phyloP scores from a whole-genome alignment of 1,139 yeast species.

The Candida sanyaensis region DNA sequence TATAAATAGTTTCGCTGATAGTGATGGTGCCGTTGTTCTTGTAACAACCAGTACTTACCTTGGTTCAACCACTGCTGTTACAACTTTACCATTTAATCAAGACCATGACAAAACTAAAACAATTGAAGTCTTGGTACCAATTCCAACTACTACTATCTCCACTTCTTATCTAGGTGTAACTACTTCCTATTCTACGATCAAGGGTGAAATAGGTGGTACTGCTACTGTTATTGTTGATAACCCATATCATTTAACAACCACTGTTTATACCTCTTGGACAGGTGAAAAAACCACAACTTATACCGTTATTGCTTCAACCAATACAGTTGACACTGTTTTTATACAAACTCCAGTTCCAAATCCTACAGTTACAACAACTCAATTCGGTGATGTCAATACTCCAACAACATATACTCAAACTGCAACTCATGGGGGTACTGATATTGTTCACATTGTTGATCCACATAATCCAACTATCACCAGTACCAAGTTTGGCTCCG shows the following conservation, averaged over 20 bases:
- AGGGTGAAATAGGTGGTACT: constrained; percentile 16
- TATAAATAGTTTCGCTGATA: constrained; percentile 15
- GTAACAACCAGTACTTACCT: background rate
- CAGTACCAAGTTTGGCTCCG: background rate
- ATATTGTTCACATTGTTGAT: constrained; percentile 19
- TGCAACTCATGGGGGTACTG: constrained; percentile 13
- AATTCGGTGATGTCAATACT: constrained; percentile 9
- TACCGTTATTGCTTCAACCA: constrained; percentile 7
- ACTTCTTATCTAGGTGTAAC: constrained; percentile 15
- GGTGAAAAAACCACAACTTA: constrained; percentile 14
- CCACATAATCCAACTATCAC: constrained; percentile 14
- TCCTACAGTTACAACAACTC: constrained; percentile 13
- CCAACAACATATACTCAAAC: constrained; percentile 10
- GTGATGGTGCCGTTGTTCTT: constrained; percentile 18
- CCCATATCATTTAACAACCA: constrained; percentile 16
- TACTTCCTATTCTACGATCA: constrained; percentile 13
- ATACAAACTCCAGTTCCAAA: constrained; percentile 15
- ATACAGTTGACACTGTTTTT: constrained; percentile 12
- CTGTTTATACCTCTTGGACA: constrained; percentile 15
- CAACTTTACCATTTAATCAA: constrained; percentile 19
- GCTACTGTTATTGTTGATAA: constrained; percentile 19
- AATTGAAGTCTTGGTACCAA: constrained; percentile 19
- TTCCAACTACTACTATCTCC: constrained; percentile 16
- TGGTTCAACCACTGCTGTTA: constrained; percentile 15
- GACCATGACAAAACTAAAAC: constrained; percentile 18